A percentile compares a stretch with the other conserved stretches of the same genome.
Conservation (phyloP, 495 filamentous ascomycete genomes). For the Penicillium taxi region DNA sequence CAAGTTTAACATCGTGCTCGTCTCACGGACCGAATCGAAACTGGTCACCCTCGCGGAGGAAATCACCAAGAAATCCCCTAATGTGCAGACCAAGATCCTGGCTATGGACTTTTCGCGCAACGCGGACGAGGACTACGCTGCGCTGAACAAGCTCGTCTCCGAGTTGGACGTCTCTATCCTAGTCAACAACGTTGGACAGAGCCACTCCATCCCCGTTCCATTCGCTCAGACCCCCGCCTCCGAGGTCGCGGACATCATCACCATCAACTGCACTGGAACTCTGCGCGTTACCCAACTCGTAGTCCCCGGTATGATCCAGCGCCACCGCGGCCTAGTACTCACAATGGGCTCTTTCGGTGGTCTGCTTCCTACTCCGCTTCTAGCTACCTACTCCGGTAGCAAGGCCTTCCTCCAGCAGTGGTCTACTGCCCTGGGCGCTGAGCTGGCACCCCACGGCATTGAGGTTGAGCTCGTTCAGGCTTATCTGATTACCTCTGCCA, state of each 20-base stretch:
- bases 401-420: constrained; percentile 98
- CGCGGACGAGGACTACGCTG: constrained; percentile 65
- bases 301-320: constrained; percentile 73
- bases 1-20: constrained; percentile 86
- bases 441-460: constrained; percentile 71
- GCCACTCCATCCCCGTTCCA: constrained; percentile 83
- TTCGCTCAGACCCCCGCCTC: constrained; percentile 69
- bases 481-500: constrained; percentile 88
- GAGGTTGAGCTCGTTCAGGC: constrained; percentile 79
- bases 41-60: constrained; percentile 68
- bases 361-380: constrained; percentile 78
- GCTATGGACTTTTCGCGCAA: constrained; percentile 88
- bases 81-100: constrained; percentile 61
- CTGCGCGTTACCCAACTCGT: constrained; percentile 78
- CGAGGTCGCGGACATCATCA: constrained; percentile 84
- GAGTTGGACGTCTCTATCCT: constrained; percentile 78
- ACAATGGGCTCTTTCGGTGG: constrained; percentile 98
- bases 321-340: constrained; percentile 79
- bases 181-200: constrained; percentile 95
- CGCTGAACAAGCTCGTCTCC: constrained; percentile 55
- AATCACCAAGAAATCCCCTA: constrained; percentile 56
- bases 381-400: constrained; percentile 94
- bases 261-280: constrained; percentile 86
- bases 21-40: constrained; percentile 90
- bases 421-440: constrained; percentile 77